Evolutionary conservation across 2,329 filamentous ascomycete species (phyloP).

Genomic region (Ophiostoma novo-ulmi): DNA sequence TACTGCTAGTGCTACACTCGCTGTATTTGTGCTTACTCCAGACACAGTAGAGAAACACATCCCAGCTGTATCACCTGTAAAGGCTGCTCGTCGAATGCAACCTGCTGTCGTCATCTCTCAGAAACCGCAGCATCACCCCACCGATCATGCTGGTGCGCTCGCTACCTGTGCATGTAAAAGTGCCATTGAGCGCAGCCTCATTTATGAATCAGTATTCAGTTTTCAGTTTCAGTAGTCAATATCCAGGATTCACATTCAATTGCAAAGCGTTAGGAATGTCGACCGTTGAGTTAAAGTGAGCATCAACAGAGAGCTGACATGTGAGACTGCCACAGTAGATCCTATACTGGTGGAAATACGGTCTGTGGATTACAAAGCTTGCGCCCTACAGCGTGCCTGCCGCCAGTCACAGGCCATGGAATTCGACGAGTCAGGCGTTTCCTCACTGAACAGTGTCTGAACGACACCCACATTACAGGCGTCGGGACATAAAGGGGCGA

Average conservation of each 20-base stretch:
- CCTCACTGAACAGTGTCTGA: not conserved
- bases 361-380: not conserved
- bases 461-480: conserved; percentile 2
- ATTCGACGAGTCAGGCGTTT: conserved; percentile 2
- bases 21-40: not conserved
- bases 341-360: not conserved
- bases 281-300: not conserved
- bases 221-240: not conserved
- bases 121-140: not conserved
- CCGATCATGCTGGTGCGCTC: not conserved
- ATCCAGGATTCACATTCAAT: not conserved
- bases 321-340: not conserved
- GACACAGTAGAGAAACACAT: not conserved
- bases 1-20: not conserved
- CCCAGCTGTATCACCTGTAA: not conserved
- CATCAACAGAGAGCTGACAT: not conserved
- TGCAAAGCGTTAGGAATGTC: not conserved
- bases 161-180: not conserved
- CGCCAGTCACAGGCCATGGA: conserved; percentile 11
- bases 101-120: conserved; percentile 6
- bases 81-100: not conserved
- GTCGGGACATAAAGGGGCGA: conserved; percentile 1
- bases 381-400: conserved; percentile 7
- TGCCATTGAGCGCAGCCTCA: not conserved
- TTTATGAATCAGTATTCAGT: not conserved